A percentile compares a stretch with the other conserved stretches of the same genome.
Evolutionary conservation across 495 filamentous ascomycete genomes (phyloP).

Genomic region (Amniculicola lignicola): DNA sequence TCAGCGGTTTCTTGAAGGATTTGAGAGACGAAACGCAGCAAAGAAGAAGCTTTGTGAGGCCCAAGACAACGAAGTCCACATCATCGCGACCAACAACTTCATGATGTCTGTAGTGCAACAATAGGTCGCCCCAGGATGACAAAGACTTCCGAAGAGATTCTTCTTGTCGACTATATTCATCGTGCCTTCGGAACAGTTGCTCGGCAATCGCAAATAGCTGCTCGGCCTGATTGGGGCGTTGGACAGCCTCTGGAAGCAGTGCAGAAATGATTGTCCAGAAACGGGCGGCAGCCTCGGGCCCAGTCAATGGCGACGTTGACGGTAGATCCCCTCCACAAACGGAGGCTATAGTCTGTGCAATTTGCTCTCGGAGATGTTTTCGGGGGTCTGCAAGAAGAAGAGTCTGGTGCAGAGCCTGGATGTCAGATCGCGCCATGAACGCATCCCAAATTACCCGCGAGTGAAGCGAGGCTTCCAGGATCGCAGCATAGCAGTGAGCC

Average conservation of each 20-base stretch:
- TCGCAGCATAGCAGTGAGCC: slow-evolving; percentile 55
- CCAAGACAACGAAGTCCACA: slow-evolving; percentile 48
- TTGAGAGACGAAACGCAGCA: slow-evolving; percentile 33
- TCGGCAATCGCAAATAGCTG: slow-evolving; percentile 55
- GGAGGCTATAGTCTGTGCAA: slow-evolving; percentile 41
- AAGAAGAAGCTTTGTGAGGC: slow-evolving; percentile 49
- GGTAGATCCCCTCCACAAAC: slow-evolving; percentile 28
- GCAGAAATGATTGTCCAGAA: slow-evolving; percentile 55
- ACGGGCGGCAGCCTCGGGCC: slow-evolving; percentile 42
- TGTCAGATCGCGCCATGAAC: slow-evolving; percentile 49
- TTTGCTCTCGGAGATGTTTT: slow-evolving; percentile 40
- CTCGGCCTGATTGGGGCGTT: slow-evolving; percentile 48
- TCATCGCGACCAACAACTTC: slow-evolving; percentile 51
- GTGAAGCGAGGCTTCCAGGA: slow-evolving; percentile 63
- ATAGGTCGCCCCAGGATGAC: slow-evolving; percentile 30
- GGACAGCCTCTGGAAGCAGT: slow-evolving; percentile 48
- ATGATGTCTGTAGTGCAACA: slow-evolving; percentile 49
- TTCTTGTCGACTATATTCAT: slow-evolving; percentile 30
- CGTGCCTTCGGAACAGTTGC: slow-evolving; percentile 27
- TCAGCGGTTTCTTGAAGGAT: slow-evolving; percentile 35
- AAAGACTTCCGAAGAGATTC: slow-evolving; percentile 24
- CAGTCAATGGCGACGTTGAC: slow-evolving; percentile 16
- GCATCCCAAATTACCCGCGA: slow-evolving; percentile 57
- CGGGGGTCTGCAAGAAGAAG: slow-evolving; percentile 45
- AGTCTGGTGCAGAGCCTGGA: slow-evolving; percentile 44